Conservation (phyloP, 306 rosid species). For the Purshia tridentata region DNA sequence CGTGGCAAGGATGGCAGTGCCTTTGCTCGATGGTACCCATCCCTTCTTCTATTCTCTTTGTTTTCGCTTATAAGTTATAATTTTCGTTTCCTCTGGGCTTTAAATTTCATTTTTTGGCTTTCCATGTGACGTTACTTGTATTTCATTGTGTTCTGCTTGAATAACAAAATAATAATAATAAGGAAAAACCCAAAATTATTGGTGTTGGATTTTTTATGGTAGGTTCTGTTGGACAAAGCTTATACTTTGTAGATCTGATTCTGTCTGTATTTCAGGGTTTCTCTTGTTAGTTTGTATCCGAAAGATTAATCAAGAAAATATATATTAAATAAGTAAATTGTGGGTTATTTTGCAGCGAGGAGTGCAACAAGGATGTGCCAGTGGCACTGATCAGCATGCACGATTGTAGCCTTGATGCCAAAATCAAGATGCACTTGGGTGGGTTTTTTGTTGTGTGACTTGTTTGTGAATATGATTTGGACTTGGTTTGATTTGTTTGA, state of each 20-base stretch:
- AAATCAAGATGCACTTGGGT: constrained; percentile 76
- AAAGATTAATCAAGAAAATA: background rate
- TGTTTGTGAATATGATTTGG: background rate
- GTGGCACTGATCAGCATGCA: constrained; percentile 79
- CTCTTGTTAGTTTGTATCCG: background rate
- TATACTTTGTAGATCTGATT: background rate
- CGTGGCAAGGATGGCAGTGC: constrained; percentile 88
- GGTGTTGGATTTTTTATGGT: too few species aligned
- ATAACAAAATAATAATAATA: too few species aligned
- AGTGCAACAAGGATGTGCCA: constrained; percentile 72
- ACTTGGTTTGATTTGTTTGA: background rate
- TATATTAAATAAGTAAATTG: background rate
- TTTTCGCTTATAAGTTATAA: too few species aligned
- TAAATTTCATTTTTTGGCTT: too few species aligned
- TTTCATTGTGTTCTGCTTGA: too few species aligned
- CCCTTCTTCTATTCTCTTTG: background rate
- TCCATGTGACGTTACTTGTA: too few species aligned
- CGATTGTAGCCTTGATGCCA: constrained; percentile 80
- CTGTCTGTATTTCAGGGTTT: too few species aligned
- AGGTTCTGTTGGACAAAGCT: too few species aligned
- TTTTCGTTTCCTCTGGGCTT: background rate
- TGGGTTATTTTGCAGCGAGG: constrained; percentile 46
- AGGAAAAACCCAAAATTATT: too few species aligned
- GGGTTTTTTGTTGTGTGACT: background rate
- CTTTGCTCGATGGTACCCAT: constrained; percentile 68